Base-by-base conservation (phyloP, 2,329 filamentous ascomycete species). In the Epichloe baconii region DNA sequence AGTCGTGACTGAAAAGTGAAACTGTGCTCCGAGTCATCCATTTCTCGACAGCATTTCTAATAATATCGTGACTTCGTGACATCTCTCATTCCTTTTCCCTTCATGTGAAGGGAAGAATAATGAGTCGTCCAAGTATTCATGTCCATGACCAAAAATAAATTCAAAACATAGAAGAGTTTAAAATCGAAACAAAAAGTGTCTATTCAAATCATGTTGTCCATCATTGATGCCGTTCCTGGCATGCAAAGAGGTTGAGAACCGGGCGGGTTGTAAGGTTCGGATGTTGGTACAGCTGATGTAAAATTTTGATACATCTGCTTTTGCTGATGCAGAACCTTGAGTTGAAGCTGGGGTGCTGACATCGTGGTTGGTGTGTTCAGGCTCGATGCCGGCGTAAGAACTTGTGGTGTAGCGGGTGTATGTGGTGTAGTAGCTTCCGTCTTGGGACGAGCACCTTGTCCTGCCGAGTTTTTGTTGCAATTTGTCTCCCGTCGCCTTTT, bases 401-500 rank as follows among this genome's bases (percentile, higher is more conserved):
- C 56, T 45, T 65, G 63, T 8, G 65, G 59, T 5, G 62, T 63
- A 41, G 59, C 56, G 15, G 65, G 66, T 52, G 62, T 63, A 48
- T 65, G 69, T 26, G 67, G 19, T 26, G 45, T 42, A n/a, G 40
- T n/a, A 37, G 35, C 63, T 56, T 78, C 74, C 23, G 65, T 62
- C 61, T 74, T 76, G 43, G 72, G 66, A 61, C 74, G 79, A 3
- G 49, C 8, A 69, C 63, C 61, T 71, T 71, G 50, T 66, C 69
- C 31, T 70, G 64, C 68, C 42, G 71, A 61, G 43, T 62, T 58
- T 52, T 52, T 52, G 45, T 34, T 48, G 37, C 42, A 75, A 58
- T 71, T 78, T 61, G 72, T 80, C 61, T 85, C 82, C 44, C 83
- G 75, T 50, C 80, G 74, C 48, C 82, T 75, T 66, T 86, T 86